phyloP scores from a whole-genome alignment of 495 filamentous ascomycete species.

The Penicillium coffeae region DNA sequence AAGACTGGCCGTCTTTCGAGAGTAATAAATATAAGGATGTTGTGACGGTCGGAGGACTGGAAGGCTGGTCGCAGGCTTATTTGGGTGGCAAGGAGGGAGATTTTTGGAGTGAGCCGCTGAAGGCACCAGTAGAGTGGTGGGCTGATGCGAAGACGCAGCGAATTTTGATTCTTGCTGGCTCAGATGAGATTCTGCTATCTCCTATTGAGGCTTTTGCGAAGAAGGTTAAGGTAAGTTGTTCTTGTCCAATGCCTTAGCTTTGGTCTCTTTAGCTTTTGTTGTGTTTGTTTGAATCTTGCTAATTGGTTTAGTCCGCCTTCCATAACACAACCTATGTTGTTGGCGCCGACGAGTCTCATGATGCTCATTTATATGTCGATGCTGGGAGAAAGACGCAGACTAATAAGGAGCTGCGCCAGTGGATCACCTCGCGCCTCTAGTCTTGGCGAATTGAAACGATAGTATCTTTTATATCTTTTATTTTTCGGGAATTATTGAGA shows the following conservation, averaged over 20 bases:
- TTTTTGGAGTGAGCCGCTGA: constrained; percentile 52
- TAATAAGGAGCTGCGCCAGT: constrained; percentile 23
- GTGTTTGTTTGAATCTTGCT: background rate
- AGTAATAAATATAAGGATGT: constrained; percentile 50
- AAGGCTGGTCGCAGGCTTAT: constrained; percentile 45
- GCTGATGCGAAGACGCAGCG: constrained; percentile 38
- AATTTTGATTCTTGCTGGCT: constrained; percentile 51
- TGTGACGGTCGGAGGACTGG: constrained; percentile 26
- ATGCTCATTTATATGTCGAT: constrained; percentile 26
- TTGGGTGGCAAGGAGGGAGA: constrained; percentile 41
- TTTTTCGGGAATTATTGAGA: no score
- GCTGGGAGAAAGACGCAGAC: constrained; percentile 22
- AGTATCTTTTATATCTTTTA: no score
- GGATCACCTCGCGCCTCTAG: constrained; percentile 31
- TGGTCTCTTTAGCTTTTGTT: background rate
- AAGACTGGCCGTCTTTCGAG: constrained; percentile 32
- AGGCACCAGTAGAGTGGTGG: constrained; percentile 55
- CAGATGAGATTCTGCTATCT: constrained; percentile 55
- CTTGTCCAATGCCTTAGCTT: background rate
- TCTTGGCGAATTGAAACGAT: no score
- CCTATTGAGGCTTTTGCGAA: constrained; percentile 48
- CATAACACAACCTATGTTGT: constrained; percentile 30
- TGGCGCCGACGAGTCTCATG: constrained; percentile 34
- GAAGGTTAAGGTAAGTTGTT: constrained; percentile 36
- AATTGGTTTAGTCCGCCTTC: constrained; percentile 25